phyloP scores from a whole-genome alignment of 805 yeast genomes.

The Ogataea chonburiensis region DNA sequence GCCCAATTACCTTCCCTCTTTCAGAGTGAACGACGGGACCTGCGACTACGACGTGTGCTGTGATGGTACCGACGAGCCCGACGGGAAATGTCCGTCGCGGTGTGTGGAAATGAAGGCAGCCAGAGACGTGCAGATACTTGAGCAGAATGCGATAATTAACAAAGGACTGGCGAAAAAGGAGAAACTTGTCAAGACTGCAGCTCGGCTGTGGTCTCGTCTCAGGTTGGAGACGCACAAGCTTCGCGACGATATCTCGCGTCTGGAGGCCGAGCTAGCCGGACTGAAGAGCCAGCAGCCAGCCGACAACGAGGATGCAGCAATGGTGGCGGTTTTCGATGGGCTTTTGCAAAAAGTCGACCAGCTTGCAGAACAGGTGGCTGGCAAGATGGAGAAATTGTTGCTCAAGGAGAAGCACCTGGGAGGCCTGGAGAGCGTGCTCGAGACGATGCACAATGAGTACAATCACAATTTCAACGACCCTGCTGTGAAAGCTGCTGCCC shows the following conservation, averaged over 20 bases:
- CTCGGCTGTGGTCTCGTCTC: slow-evolving; percentile 18
- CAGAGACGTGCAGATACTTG: slow-evolving; percentile 27
- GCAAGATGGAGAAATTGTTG: slow-evolving; percentile 14
- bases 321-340: slow-evolving; percentile 9
- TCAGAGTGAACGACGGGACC: slow-evolving; percentile 79
- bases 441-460: slow-evolving; percentile 53
- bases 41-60: slow-evolving; percentile 91
- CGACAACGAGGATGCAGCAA: slow-evolving; percentile 6
- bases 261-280: slow-evolving; percentile 30
- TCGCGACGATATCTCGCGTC: slow-evolving; percentile 15
- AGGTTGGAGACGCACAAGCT: slow-evolving; percentile 17
- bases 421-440: slow-evolving; percentile 47
- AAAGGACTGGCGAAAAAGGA: slow-evolving; percentile 39
- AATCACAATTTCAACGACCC: slow-evolving; percentile 84
- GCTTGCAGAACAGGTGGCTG: slow-evolving; percentile 1
- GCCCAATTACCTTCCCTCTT: slow-evolving; percentile 61
- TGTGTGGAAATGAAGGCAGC: slow-evolving; percentile 51
- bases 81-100: slow-evolving; percentile 51
- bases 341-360: slow-evolving; percentile 16
- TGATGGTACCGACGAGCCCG: slow-evolving; percentile 87
- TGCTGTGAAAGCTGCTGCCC: slow-evolving; percentile 75
- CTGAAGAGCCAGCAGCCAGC: slow-evolving; percentile 4
- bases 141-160: slow-evolving; percentile 21
- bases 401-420: slow-evolving; percentile 22
- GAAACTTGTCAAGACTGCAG: slow-evolving; percentile 32